Evolutionary conservation across 768 basidiomycete genomes (phyloP).

Genomic region (Boletus sp.): DNA sequence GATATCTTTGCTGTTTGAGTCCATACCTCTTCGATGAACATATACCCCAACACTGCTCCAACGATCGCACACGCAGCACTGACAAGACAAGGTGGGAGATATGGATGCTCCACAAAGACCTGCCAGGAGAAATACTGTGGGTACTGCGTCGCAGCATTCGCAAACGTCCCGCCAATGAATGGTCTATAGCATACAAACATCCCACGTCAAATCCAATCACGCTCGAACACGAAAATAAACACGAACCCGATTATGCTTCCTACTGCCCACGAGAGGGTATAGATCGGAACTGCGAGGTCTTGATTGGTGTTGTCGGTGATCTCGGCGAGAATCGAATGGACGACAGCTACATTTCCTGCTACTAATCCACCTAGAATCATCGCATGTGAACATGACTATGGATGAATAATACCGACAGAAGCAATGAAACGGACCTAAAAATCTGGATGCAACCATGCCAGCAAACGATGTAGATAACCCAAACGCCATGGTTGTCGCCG

Average conservation of each 20-base stretch:
- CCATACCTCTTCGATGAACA: conserved; percentile 22
- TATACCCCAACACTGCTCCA: conserved; percentile 13
- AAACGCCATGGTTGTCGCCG: conserved; percentile 48
- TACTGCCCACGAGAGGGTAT: conserved; percentile 55
- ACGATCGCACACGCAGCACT: conserved; percentile 9
- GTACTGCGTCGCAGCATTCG: conserved; percentile 16
- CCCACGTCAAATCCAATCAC: neutral
- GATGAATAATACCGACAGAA: neutral
- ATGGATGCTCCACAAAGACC: conserved; percentile 15
- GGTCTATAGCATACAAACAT: conserved; percentile 4
- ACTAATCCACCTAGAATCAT: conserved; percentile 56
- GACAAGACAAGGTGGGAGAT: conserved; percentile 17
- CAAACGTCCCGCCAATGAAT: conserved; percentile 23
- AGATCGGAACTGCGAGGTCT: conserved; percentile 55
- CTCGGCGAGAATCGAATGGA: no score
- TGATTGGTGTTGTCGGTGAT: conserved; percentile 62
- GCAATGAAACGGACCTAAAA: conserved; percentile 39
- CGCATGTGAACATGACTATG: neutral
- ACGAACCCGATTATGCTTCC: conserved; percentile 54
- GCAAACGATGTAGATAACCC: conserved; percentile 54
- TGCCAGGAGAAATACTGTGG: no score
- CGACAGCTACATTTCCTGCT: conserved; percentile 60
- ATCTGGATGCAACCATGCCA: conserved; percentile 50
- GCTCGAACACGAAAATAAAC: no score
- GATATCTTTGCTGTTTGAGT: no score